A percentile compares a stretch with the other conserved stretches of the same genome.
Evolutionary conservation across 345 rosid species (phyloP).

Genomic region (Melaleuca quinquenervia): DNA sequence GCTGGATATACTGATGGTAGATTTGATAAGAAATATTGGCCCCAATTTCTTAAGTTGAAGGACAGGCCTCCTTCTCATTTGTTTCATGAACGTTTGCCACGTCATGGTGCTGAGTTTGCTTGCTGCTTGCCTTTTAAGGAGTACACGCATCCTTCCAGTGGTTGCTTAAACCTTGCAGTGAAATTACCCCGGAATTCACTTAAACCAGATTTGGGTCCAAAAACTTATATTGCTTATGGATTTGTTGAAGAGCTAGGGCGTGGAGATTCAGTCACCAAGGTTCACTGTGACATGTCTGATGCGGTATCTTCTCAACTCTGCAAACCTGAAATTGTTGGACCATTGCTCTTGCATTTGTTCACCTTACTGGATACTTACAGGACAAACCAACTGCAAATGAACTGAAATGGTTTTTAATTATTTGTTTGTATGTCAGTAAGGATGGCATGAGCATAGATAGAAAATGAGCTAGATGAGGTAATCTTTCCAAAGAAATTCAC

Average conservation of each 20-base stretch:
- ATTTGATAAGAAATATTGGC: constrained; percentile 34
- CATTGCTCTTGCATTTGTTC: not conserved
- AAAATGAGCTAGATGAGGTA: not conserved
- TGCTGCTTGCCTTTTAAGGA: constrained; percentile 60
- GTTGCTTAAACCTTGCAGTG: constrained; percentile 50
- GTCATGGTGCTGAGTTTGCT: constrained; percentile 57
- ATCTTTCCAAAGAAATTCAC: not conserved
- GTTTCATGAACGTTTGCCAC: constrained; percentile 49
- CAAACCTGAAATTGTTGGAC: not conserved
- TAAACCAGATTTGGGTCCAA: constrained; percentile 86
- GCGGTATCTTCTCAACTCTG: constrained; percentile 32
- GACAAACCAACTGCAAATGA: not conserved
- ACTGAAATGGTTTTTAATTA: not conserved
- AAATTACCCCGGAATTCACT: constrained; percentile 37
- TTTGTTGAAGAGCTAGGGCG: constrained; percentile 59
- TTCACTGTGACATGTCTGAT: constrained; percentile 87
- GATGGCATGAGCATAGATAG: not conserved
- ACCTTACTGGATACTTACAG: not conserved
- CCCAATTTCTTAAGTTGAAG: constrained; percentile 54
- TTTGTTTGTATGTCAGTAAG: not conserved
- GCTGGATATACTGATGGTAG: constrained; percentile 32
- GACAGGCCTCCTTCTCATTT: constrained; percentile 73
- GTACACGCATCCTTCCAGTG: constrained; percentile 57
- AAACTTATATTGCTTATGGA: constrained; percentile 75
- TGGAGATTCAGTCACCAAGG: constrained; percentile 86